Evolutionary conservation across 345 rosid species (phyloP), one percentile per base, ranked within the genome.

Genomic region (Gossypium mustelinum): DNA sequence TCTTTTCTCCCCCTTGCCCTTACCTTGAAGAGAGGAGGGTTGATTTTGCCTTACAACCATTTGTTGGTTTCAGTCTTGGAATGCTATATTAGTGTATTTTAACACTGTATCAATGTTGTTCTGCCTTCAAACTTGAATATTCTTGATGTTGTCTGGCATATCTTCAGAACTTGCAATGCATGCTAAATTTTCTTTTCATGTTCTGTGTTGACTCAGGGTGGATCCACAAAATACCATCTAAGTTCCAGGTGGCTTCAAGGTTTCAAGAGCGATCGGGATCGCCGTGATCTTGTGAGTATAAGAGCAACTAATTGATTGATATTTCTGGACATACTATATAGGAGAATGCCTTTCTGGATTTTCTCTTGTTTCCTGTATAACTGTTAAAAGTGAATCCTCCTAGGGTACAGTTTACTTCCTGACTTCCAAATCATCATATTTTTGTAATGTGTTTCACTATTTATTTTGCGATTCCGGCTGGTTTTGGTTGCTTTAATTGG

Each of bases 201-300:
- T 51, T 82, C 20, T 78, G 22, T 72, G 43, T 52, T 71, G 56
- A 78, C 78, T 82, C 84, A 95, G 64, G 64, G 64, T 77, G 97
- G 98, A 76, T 89, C 99, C 17, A 90, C 97, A 22, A 95, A 93
- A 75, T 93, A 93, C 83, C 98, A 94, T 87, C 78, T 87, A 10
- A 91, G 87, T 79, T 92, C 91, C 52, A 86, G 93, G 82, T 92
- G 98, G 98, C 85, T 90, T 7, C 98, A 94, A 78, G 90, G 88
- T 75, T 94, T 94, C 82, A 88, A 87, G 85, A 91, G 90, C 73
- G 97, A 90, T 58, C 86, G 97, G 47, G 97, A 94, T 81, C 97
- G 92, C 24, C 98, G 97, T 60, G 97, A 94, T 91, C 97, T 94
- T 79, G 98, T 89, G 83, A 86, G 94, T 84, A 62, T 62, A 62